Evolutionary conservation across 1,284 basidiomycete genomes (phyloP).

Genomic region (Microbotryomycetes sp.): DNA sequence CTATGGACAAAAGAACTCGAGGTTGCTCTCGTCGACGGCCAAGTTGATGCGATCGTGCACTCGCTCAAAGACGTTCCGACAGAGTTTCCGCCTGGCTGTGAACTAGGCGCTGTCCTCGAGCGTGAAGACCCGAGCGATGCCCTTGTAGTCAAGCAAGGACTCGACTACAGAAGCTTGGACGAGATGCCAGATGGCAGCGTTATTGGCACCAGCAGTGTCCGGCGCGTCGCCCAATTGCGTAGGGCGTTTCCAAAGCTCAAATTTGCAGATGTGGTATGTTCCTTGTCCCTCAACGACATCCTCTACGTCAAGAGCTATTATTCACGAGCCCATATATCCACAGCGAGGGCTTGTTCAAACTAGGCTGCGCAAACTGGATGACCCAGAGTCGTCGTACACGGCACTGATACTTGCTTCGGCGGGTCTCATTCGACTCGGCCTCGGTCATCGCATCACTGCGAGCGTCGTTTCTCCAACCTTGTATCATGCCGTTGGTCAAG

Average conservation of each 20-base stretch:
- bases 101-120: conserved; percentile 76
- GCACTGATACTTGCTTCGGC: conserved; percentile 91
- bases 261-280: conserved; percentile 77
- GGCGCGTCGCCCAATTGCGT: conserved; percentile 84
- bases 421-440: conserved; percentile 75
- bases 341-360: conserved; percentile 50
- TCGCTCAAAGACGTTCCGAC: conserved; percentile 93
- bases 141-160: conserved; percentile 73
- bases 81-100: conserved; percentile 61
- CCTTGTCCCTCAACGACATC: background rate
- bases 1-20: conserved; percentile 96
- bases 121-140: conserved; percentile 86
- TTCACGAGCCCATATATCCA: conserved; percentile 48
- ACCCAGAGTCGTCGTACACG: conserved; percentile 68
- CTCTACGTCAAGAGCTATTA: no score
- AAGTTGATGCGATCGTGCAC: conserved; percentile 90
- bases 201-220: conserved; percentile 88
- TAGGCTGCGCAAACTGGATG: conserved; percentile 85
- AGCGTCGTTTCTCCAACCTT: conserved; percentile 67
- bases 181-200: conserved; percentile 84
- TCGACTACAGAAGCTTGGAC: conserved; percentile 65
- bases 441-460: conserved; percentile 60
- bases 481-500: conserved; percentile 89
- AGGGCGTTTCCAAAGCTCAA: conserved; percentile 68
- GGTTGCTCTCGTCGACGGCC: conserved; percentile 60